Evolutionary conservation across 345 rosid genomes (phyloP).

Genomic region (Excoecaria agallocha): DNA sequence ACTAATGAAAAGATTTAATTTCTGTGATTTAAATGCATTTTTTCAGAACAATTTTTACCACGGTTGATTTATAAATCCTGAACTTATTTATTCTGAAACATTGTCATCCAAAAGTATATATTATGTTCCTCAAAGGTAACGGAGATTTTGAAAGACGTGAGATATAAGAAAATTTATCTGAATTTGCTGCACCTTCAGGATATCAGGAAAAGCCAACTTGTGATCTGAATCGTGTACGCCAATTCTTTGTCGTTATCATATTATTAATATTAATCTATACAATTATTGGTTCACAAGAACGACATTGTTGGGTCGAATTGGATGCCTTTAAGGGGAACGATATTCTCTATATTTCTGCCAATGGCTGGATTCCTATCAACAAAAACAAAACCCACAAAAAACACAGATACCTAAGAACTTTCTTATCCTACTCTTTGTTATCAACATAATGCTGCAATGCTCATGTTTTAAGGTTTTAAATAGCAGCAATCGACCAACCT

Average conservation of each 20-base stretch:
- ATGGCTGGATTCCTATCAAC: neutral
- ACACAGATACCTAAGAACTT: neutral
- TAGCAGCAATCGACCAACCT: neutral
- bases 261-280: too few relatives aligned
- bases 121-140: neutral
- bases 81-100: neutral
- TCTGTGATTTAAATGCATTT: neutral
- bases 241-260: too few relatives aligned
- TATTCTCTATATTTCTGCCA: too few relatives aligned
- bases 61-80: neutral
- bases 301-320: too few relatives aligned
- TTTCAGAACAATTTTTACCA: neutral
- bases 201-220: neutral
- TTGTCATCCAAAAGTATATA: neutral
- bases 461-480: neutral
- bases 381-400: neutral
- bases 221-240: too few relatives aligned
- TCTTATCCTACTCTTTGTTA: neutral
- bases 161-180: neutral
- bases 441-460: conserved; percentile 3
- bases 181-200: neutral
- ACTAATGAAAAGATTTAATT: neutral
- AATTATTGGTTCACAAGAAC: too few relatives aligned
- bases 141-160: neutral
- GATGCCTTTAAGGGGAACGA: too few relatives aligned